Conservation (phyloP, 768 basidiomycete genomes). For the Leccinum variicolor region DNA sequence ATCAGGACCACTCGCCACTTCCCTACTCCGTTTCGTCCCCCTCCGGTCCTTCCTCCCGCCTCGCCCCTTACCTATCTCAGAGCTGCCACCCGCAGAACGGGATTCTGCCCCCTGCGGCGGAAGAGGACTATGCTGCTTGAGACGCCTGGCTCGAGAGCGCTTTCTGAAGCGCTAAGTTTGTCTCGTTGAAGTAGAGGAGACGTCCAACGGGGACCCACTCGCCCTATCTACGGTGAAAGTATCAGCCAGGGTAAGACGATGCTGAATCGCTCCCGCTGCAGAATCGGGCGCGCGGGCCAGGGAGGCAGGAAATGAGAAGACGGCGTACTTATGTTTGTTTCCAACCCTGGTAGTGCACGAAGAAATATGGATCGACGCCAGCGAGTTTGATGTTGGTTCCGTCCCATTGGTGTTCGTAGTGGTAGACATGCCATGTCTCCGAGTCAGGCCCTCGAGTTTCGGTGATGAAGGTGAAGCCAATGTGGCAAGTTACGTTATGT, state of each 20-base stretch:
- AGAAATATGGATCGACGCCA: constrained; percentile 74
- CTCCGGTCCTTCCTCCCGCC: constrained; percentile 59
- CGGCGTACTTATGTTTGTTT: constrained; percentile 75
- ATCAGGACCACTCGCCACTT: constrained; percentile 51
- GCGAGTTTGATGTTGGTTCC: constrained; percentile 59
- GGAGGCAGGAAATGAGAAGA: not conserved
- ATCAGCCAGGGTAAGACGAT: not conserved
- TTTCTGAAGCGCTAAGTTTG: constrained; percentile 77
- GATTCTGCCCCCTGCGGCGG: constrained; percentile 31
- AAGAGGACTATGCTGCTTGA: constrained; percentile 35
- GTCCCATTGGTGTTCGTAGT: constrained; percentile 36
- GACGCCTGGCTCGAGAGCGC: constrained; percentile 46
- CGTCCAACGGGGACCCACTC: constrained; percentile 78
- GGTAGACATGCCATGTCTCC: constrained; percentile 7
- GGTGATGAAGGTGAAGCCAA: too few species aligned
- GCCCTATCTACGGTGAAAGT: constrained; percentile 3
- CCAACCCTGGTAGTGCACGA: constrained; percentile 99
- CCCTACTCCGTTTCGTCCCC: constrained; percentile 68
- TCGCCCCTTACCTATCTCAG: too few species aligned
- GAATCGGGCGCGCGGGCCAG: not conserved
- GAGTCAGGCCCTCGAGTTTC: too few species aligned
- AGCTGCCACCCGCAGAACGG: too few species aligned
- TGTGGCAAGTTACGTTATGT: too few species aligned
- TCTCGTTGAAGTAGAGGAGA: constrained; percentile 81
- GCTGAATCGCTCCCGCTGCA: not conserved